Percentiles rank a stretch among this genome's conserved stretches.
These are phyloP conservation scores for Mortierella sp. DNA, from an alignment of 371 early-diverging fungal species.

Conservation along the genomic window DNA sequence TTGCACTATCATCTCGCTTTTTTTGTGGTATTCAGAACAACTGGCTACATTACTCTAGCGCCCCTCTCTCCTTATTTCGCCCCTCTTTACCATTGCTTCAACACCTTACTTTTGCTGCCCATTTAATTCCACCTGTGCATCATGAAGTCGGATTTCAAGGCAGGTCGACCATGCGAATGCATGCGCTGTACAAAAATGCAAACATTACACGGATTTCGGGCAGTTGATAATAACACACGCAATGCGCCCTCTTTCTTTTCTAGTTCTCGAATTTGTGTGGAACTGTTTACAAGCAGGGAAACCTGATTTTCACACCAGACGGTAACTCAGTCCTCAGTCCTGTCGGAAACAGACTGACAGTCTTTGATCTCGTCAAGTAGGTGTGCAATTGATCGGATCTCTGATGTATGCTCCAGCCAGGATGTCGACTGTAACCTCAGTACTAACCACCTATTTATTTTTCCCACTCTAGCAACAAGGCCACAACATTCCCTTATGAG, in stretches of 20 bases:
- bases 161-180: slow-evolving; percentile 5
- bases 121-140: slow-evolving; percentile 2
- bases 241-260: neutral
- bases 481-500: slow-evolving; percentile 93
- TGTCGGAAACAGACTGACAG: slow-evolving; percentile 95
- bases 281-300: slow-evolving; percentile 95
- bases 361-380: slow-evolving; percentile 96
- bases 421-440: neutral
- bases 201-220: neutral
- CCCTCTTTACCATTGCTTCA: neutral
- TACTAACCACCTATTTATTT: neutral
- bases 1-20: slow-evolving; percentile 2
- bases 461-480: slow-evolving; percentile 77
- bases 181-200: neutral
- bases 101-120: neutral
- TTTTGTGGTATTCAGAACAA: slow-evolving; percentile 6
- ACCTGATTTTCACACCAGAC: slow-evolving; percentile 95
- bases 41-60: neutral
- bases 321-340: slow-evolving; percentile 94
- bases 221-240: slow-evolving; percentile 2
- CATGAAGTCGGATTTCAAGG: slow-evolving; percentile 59
- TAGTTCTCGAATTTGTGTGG: slow-evolving; percentile 95
- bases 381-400: slow-evolving; percentile 20
- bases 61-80: neutral
- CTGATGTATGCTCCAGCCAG: neutral